Evolutionary conservation across 768 basidiomycete genomes (phyloP).

Genomic region (Cubamyces lactineus): DNA sequence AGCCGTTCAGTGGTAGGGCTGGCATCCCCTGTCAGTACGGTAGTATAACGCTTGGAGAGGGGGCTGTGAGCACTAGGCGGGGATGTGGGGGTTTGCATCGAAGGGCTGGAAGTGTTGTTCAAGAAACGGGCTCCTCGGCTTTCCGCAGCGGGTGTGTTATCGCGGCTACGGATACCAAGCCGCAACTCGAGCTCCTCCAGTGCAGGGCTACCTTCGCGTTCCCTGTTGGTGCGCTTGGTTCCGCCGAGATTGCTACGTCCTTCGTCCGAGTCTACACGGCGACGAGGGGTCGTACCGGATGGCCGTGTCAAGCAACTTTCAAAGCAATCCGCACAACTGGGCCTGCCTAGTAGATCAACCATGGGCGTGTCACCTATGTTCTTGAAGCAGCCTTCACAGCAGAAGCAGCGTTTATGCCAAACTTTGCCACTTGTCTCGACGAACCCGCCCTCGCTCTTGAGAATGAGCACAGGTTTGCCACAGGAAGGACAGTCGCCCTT

Average conservation of each 20-base stretch:
- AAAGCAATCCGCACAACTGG: constrained; percentile 81
- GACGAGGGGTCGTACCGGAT: constrained; percentile 45
- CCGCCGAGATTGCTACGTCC: constrained; percentile 50
- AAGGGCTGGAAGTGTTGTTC: constrained; percentile 12
- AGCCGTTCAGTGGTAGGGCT: constrained; percentile 28
- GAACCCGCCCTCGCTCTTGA: constrained; percentile 79
- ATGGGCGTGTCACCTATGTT: constrained; percentile 75
- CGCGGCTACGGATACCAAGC: constrained; percentile 36
- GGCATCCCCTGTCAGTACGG: constrained; percentile 12
- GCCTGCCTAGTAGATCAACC: constrained; percentile 82
- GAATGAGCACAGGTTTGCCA: constrained; percentile 67
- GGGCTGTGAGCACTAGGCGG: constrained; percentile 18
- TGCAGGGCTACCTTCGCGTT: constrained; percentile 38
- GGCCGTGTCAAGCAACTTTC: constrained; percentile 70
- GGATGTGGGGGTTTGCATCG: constrained; percentile 12
- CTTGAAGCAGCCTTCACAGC: constrained; percentile 71
- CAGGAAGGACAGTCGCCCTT: constrained; percentile 75
- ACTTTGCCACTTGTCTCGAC: constrained; percentile 68
- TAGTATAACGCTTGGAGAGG: constrained; percentile 17
- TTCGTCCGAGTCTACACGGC: constrained; percentile 36
- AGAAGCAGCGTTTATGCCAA: constrained; percentile 86
- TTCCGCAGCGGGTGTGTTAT: constrained; percentile 26
- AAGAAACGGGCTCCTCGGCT: constrained; percentile 10
- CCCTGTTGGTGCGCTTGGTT: constrained; percentile 38
- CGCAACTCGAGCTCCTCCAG: constrained; percentile 39